phyloP scores from a whole-genome alignment of 495 filamentous ascomycete genomes.

The Chaetomium tenue region DNA sequence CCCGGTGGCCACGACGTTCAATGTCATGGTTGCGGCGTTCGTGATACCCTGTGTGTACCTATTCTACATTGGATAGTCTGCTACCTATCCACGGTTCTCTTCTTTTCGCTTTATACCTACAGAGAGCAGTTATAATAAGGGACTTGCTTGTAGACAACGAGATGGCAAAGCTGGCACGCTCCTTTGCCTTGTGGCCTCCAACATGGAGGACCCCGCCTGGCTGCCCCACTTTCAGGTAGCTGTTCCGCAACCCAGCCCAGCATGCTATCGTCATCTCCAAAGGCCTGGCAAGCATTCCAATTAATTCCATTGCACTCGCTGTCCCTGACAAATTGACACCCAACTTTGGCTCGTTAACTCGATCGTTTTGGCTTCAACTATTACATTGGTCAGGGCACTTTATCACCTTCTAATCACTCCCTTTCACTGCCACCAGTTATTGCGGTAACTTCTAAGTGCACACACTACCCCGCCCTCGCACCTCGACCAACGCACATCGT shows the following conservation, averaged over 20 bases:
- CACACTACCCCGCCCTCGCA: conserved; percentile 14
- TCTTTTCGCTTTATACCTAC: too few species aligned
- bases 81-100: too few species aligned
- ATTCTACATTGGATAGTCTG: too few species aligned
- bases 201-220: too few species aligned
- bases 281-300: conserved; percentile 3
- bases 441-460: not conserved
- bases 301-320: conserved; percentile 8
- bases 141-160: too few species aligned
- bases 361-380: not conserved
- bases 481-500: not conserved
- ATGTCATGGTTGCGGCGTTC: too few species aligned
- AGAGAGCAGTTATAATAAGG: too few species aligned
- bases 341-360: not conserved
- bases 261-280: not conserved
- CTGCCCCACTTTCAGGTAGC: conserved; percentile 9
- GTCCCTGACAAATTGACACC: not conserved
- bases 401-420: too few species aligned
- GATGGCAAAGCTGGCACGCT: too few species aligned
- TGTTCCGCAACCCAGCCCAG: not conserved
- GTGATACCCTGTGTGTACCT: too few species aligned
- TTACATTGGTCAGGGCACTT: not conserved
- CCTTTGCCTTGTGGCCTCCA: too few species aligned
- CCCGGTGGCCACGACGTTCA: too few species aligned
- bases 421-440: not conserved